Conservation (phyloP, 1,284 basidiomycete genomes). For the Microstroma glucosiphilum region DNA sequence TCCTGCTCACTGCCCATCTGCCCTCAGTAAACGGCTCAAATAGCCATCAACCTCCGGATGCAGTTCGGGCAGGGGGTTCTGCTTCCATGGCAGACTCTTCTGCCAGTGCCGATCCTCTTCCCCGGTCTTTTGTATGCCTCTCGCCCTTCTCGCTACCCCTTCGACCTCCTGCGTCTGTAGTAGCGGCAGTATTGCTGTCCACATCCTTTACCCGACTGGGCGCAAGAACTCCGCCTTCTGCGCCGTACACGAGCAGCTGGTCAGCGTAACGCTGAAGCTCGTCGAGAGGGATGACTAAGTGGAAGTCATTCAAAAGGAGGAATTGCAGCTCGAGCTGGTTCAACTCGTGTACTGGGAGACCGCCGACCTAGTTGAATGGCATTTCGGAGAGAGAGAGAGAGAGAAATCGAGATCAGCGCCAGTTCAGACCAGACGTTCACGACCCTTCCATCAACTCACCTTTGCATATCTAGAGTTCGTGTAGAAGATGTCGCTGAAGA, state of each 20-base stretch:
- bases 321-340: constrained; percentile 97
- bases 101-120: too few relatives aligned
- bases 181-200: too few relatives aligned
- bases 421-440: not conserved
- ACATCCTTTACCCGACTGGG: not conserved
- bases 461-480: constrained; percentile 99
- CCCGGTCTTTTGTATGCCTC: too few relatives aligned
- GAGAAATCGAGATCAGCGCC: not conserved
- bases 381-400: not conserved
- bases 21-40: too few relatives aligned
- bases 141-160: too few relatives aligned
- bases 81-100: too few relatives aligned
- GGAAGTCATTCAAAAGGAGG: constrained; percentile 89
- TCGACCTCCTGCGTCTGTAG: too few relatives aligned
- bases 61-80: too few relatives aligned
- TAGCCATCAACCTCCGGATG: too few relatives aligned
- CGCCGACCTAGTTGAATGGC: constrained; percentile 67
- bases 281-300: constrained; percentile 73
- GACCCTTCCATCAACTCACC: constrained; percentile 57
- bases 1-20: too few relatives aligned
- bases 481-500: constrained; percentile 98
- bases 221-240: constrained; percentile 13
- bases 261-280: constrained; percentile 95
- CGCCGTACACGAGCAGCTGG: constrained; percentile 62
- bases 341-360: constrained; percentile 83